Percentiles rank a stretch among this genome's conserved stretches.
Conservation (phyloP, 75 land plant species). For the Sequoiadendron giganteum region DNA sequence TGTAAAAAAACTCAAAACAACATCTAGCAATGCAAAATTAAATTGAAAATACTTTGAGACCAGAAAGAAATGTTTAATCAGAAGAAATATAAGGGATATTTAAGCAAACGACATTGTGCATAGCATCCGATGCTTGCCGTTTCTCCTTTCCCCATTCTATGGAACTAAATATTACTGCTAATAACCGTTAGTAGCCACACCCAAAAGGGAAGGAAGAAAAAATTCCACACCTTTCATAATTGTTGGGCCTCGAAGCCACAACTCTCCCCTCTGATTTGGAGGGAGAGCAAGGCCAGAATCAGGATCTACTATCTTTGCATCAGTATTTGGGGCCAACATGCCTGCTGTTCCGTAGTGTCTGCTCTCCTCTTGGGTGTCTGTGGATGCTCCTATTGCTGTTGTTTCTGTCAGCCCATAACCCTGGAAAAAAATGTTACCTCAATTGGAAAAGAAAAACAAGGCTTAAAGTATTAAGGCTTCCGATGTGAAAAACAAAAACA, state of each 20-base stretch:
- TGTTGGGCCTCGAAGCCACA: too few relatives aligned
- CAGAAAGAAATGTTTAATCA: not conserved
- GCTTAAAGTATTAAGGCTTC: too few relatives aligned
- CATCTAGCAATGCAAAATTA: not conserved
- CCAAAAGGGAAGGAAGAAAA: not conserved
- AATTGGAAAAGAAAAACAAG: too few relatives aligned
- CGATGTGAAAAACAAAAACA: too few relatives aligned
- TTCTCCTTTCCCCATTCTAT: too few relatives aligned
- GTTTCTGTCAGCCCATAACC: slow-evolving; percentile 93
- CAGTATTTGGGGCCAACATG: too few relatives aligned
- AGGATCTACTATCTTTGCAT: too few relatives aligned
- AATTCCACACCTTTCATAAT: too few relatives aligned
- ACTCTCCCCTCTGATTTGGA: too few relatives aligned
- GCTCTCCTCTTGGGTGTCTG: slow-evolving; percentile 53
- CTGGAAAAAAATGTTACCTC: slow-evolving; percentile 12
- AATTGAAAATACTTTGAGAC: not conserved
- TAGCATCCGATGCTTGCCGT: not conserved
- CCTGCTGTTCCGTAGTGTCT: too few relatives aligned
- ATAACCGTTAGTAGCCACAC: not conserved
- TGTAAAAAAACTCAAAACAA: not conserved
- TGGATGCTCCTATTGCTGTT: slow-evolving; percentile 60
- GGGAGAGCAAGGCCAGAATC: too few relatives aligned
- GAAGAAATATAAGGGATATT: not conserved
- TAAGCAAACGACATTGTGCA: not conserved
- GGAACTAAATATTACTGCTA: not conserved